A percentile compares a stretch with the other conserved stretches of the same genome.
phyloP scores from a whole-genome alignment of 345 rosid species.

The Sonneratia alba region DNA sequence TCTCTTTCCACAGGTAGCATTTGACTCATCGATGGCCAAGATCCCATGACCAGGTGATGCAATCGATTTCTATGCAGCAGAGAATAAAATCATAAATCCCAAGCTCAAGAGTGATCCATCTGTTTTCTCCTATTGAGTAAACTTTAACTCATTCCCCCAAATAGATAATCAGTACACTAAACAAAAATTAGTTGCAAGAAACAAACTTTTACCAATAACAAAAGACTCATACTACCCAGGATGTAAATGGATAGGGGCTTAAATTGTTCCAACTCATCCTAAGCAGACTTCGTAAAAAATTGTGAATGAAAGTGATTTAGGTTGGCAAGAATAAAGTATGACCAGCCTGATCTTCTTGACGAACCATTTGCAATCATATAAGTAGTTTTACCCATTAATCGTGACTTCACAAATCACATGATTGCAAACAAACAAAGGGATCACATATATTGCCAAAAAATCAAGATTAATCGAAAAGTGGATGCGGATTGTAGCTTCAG shows the following conservation, averaged over 20 bases:
- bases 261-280: neutral
- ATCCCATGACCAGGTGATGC: constrained; percentile 95
- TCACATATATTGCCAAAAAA: neutral
- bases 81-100: neutral
- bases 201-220: neutral
- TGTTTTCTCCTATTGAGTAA: no score
- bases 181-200: neutral
- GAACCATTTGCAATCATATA: neutral
- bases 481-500: neutral
- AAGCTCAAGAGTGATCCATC: no score
- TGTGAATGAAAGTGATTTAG: neutral
- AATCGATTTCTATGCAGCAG: constrained; percentile 46
- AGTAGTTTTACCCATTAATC: neutral
- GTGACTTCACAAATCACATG: neutral
- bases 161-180: neutral
- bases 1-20: constrained; percentile 96
- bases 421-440: no score
- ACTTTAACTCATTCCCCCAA: no score
- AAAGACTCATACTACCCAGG: neutral
- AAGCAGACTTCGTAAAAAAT: neutral
- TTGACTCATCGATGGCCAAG: constrained; percentile 92
- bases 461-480: neutral
- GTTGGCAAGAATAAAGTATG: neutral
- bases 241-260: no score
- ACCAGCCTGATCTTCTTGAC: neutral